Base-by-base conservation (phyloP, 768 basidiomycete genomes). In the Guyanaporus albipodus region DNA sequence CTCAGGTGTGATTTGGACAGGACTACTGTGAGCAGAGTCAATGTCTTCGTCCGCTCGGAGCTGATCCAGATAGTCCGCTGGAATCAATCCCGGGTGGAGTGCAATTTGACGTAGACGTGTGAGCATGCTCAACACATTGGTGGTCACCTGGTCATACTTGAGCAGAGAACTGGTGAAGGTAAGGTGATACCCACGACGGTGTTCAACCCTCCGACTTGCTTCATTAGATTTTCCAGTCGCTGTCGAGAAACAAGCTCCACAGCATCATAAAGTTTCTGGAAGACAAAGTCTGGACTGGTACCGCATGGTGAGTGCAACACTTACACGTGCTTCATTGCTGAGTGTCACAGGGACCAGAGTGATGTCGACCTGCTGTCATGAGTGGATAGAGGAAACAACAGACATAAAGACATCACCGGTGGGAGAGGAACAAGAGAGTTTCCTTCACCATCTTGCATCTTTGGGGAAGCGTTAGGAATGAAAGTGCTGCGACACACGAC, bases 361-460 rank as follows among this genome's bases (percentile, higher is more conserved):
- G 69, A 87, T 81, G 53, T 89, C 85, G 42, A 96, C 86, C 83
- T 86, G 46, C 31, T 17, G 38, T 50, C 21, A 15, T 7, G 19
- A 17, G 21, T 22, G 10, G 4, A 19, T 18, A 14, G 23, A 34
- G 5, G 14, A n/a, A 39, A 19, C 3, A 6, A 15, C 2, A 29
- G 4, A 22, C 29, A 4, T 35, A 38, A 32, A 9, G 26, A 38
- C 52, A 66, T 59, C 58, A 80, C 82, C 6, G 85, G 79, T 29
- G 93, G 92, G 11, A 96, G 73, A 12, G 82, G 74, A 3, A 96
- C 77, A 8, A 96, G 71, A 14, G 74, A 67, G 15, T 83, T 82
- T 17, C 93, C 93, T 15, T 79, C 64, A 7, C 70, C 74, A 60
- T 94, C 89, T 75, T 88, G 85, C 86, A 95, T 93, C 82, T 92